These are phyloP conservation scores for Brachypodium distachyon DNA, from an alignment of 202 grass and related monocot species.

Conservation along the genomic window DNA sequence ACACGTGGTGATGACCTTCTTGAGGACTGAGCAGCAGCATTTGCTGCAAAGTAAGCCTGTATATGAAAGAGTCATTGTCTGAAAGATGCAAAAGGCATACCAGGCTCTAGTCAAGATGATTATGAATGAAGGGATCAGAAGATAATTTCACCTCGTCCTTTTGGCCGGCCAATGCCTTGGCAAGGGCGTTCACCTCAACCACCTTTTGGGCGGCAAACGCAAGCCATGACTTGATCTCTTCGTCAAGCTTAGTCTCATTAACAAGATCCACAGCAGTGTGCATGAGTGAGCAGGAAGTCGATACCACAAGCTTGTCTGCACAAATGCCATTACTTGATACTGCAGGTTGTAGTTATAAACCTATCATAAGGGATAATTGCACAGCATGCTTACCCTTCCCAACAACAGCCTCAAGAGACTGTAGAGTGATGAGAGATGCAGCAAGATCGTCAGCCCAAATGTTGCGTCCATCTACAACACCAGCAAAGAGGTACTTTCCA, in stretches of 20 bases:
- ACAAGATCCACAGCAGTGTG: conserved; percentile 92
- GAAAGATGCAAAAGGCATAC: background rate
- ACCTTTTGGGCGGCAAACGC: conserved; percentile 94
- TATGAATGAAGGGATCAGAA: background rate
- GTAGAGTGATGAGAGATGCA: conserved; percentile 60
- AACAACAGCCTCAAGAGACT: conserved; percentile 67
- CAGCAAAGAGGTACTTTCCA: conserved; percentile 90
- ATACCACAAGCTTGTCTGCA: conserved; percentile 87
- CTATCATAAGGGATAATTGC: background rate
- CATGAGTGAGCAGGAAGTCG: conserved; percentile 93
- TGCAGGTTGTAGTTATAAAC: background rate
- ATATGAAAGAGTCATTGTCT: background rate
- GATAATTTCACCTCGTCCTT: conserved; percentile 67
- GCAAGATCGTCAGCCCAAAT: conserved; percentile 93
- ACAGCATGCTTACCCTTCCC: conserved; percentile 60
- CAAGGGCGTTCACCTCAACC: conserved; percentile 84
- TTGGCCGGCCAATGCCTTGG: conserved; percentile 65
- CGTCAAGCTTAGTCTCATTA: conserved; percentile 90
- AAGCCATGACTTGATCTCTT: conserved; percentile 84
- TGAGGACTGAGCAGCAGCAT: conserved; percentile 79
- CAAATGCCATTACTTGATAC: background rate
- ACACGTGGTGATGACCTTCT: conserved; percentile 90
- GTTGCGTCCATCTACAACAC: conserved; percentile 93
- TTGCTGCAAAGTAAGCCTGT: conserved; percentile 84
- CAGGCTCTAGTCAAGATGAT: background rate